phyloP scores from a whole-genome alignment of 1,284 basidiomycete species.

The Papiliotrema terrestris region DNA sequence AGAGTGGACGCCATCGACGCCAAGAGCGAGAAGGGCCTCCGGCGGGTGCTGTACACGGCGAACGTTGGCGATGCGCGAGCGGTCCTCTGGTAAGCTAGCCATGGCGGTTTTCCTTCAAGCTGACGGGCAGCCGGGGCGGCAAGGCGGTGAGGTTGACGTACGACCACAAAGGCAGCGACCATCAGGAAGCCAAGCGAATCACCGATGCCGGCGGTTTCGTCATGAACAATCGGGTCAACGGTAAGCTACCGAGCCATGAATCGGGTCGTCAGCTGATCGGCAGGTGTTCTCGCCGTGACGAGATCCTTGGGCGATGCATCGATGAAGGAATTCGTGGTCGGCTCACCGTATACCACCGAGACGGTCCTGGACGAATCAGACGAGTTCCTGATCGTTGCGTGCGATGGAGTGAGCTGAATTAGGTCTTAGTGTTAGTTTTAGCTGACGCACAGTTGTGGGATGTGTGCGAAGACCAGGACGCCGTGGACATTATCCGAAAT shows the following conservation, averaged over 20 bases:
- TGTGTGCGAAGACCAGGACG: conserved; percentile 86
- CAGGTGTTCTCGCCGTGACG: conserved; percentile 87
- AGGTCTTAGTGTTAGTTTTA: neutral
- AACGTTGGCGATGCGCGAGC: conserved; percentile 73
- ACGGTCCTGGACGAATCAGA: conserved; percentile 86
- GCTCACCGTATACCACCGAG: conserved; percentile 96
- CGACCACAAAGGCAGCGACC: conserved; percentile 97
- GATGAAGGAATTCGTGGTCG: conserved; percentile 99
- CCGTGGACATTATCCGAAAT: conserved; percentile 77
- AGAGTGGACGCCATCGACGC: conserved; percentile 46
- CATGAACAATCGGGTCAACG: conserved; percentile 96
- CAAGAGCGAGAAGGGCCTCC: conserved; percentile 39
- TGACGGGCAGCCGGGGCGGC: conserved; percentile 63
- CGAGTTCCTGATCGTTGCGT: conserved; percentile 92
- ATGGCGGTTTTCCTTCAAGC: neutral
- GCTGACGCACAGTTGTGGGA: conserved; percentile 80
- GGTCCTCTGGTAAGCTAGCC: conserved; percentile 42
- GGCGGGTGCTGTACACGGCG: conserved; percentile 87
- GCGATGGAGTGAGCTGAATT: conserved; percentile 73
- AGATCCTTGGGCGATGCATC: conserved; percentile 92
- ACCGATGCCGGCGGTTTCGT: conserved; percentile 97
- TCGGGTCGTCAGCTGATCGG: conserved; percentile 1
- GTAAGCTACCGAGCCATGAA: conserved; percentile 30
- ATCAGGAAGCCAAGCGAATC: conserved; percentile 95
- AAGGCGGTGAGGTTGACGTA: conserved; percentile 92